Conservation (phyloP, 192 early-diverging fungal genomes). For the Thoreauomyces humboldtii region DNA sequence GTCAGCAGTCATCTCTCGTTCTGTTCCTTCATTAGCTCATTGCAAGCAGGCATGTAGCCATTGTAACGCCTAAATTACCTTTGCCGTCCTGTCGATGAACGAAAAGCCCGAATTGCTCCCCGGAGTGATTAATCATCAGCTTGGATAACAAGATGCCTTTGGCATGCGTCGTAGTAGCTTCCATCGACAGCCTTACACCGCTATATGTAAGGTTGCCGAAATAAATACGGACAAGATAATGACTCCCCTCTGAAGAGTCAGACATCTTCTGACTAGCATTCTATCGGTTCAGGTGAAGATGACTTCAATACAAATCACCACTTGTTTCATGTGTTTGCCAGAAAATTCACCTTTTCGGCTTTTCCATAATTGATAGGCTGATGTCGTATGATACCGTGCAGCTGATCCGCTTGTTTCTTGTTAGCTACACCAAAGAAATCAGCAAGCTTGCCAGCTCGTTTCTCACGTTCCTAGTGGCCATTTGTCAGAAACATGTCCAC, state of each 20-base stretch:
- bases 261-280: too few relatives aligned
- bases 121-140: constrained; percentile 38
- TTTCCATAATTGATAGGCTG: too few relatives aligned
- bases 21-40: too few relatives aligned
- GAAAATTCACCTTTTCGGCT: neutral
- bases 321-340: too few relatives aligned
- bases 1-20: constrained; percentile 27
- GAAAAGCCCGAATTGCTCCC: constrained; percentile 38
- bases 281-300: too few relatives aligned
- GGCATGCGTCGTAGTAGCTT: constrained; percentile 24
- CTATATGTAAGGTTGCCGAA: constrained; percentile 51
- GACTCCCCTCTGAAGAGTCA: too few relatives aligned
- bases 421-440: constrained; percentile 39
- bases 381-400: constrained; percentile 31
- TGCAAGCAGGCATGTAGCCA: too few relatives aligned
- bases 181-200: constrained; percentile 29
- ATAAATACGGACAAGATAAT: constrained; percentile 39
- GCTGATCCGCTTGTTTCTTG: constrained; percentile 26
- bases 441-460: constrained; percentile 33
- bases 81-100: constrained; percentile 17
- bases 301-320: too few relatives aligned
- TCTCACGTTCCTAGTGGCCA: neutral
- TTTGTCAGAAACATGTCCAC: neutral
- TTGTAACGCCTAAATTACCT: constrained; percentile 22
- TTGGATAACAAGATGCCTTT: constrained; percentile 32